Conservation (phyloP, 805 yeast species). For the Wickerhamomyces hampshirensis region DNA sequence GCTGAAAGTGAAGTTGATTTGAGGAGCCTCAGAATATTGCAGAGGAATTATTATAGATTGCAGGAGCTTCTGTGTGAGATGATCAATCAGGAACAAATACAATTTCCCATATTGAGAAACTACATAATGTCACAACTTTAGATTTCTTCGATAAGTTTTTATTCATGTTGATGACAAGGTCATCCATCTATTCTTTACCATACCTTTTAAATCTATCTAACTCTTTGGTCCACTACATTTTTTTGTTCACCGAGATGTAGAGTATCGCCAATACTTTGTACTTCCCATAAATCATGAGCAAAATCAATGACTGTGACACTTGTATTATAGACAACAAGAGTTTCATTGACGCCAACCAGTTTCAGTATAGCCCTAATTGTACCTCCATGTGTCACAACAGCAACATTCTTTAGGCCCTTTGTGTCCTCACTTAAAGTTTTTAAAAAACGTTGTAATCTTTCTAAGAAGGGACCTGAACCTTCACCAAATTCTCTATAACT, state of each 20-base stretch:
- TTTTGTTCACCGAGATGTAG: conserved; percentile 57
- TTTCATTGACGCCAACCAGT: conserved; percentile 34
- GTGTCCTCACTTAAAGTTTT: conserved; percentile 38
- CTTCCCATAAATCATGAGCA: conserved; percentile 36
- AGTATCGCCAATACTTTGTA: conserved; percentile 60
- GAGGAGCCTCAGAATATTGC: no score
- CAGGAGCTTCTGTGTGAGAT: no score
- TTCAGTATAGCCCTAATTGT: conserved; percentile 59
- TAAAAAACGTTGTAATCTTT: conserved; percentile 41
- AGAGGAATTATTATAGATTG: no score
- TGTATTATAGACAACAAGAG: conserved; percentile 64
- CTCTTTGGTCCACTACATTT: conserved; percentile 45
- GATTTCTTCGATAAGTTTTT: no score
- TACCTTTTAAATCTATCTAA: conserved; percentile 22
- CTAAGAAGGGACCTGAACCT: conserved; percentile 37
- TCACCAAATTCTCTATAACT: conserved; percentile 68
- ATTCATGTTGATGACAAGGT: no score
- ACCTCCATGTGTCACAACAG: conserved; percentile 78
- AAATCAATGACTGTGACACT: conserved; percentile 66
- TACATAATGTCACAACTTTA: no score
- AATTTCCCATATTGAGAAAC: no score
- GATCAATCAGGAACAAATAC: no score
- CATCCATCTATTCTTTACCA: no score
- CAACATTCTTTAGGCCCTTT: conserved; percentile 40
- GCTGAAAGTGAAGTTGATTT: no score